Evolutionary conservation across 1,284 basidiomycete species (phyloP), one percentile per base, ranked within the genome.

Genomic region (Microbotryum intermedium): DNA sequence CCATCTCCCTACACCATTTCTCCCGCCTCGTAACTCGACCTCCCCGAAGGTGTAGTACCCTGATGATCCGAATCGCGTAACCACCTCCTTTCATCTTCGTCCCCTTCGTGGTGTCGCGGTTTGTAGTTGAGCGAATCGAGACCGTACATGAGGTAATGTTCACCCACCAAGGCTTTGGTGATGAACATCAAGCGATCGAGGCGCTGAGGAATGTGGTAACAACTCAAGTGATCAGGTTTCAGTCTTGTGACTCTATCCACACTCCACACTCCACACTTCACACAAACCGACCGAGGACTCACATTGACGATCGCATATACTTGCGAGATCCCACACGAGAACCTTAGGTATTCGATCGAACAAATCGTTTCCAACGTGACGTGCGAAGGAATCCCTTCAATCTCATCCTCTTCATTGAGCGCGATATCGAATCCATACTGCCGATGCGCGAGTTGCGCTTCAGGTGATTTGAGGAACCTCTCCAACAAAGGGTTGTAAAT

Each of bases 181-280:
- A 66, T 59, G 23, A 68, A 62, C 65, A 67, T 67, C 9, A 64
- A 18, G 0, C 65, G 62, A 30, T 67, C 65, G 10, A 67, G 53
- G 2, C 65, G 57, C 55, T 53, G 34, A 23, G 29, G 9, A 21
- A 11, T 2, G 30, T 4, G 45, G 18, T 26, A 11, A 20, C 8
- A n/a, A 11, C 18, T 34, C 13, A 6, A 25, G 47, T 6, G 39
- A 39, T 34, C n/a, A 9, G 13, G 21, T 42, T 34, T 6, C 20
- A 9, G 44, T n/a, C n/a, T n/a, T n/a, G n/a, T 52, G 50, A 52
- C 21, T 52, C 50, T 52, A 23, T 52, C 50, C 13, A 52, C 26
- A 10, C n/a, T n/a, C n/a, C n/a, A n/a, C n/a, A n/a, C n/a, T n/a
- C n/a, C n/a, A n/a, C n/a, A n/a, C n/a, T n/a, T n/a, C 21, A 9